Evolutionary conservation across 108 stramenopile genomes (phyloP), one percentile per base, ranked within the genome.

Genomic region (Aurantiochytrium sp.): DNA sequence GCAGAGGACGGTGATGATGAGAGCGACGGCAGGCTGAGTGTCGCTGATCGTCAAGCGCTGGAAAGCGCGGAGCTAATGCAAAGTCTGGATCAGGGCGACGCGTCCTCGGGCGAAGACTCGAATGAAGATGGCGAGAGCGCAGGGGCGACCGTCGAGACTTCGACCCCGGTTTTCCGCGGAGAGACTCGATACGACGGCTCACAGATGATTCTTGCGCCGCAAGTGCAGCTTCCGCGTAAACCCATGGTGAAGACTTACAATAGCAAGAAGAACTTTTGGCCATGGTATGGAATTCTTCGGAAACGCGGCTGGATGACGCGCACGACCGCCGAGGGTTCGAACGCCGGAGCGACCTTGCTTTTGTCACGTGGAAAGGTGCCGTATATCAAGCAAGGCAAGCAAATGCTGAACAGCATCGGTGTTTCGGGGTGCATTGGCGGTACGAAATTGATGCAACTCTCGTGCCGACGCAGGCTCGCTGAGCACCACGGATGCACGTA

Each of bases 391-490:
- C 8, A 55, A 83, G 76, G 76, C 51, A 83, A 83, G 28, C 76
- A 83, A 83, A 83, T 83, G 76, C 76, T 83, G 43, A 83, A 83
- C 76, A 83, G 76, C 23, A 83, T 83, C 45, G 76, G 76, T 16
- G 51, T 83, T 6, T 83, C 76, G 19, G 76, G 76, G n/a, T 83
- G 76, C 76, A 83, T 83, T 35, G 76, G 76, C n/a, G 76, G 76
- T 12, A 45, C 76, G 3, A 83, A 83, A 45, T 18, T 83, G 28
- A 53, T 53, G 45, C 76, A 83, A 23, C 51, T 83, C 3, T 43
- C 45, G n/a, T 83, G 76, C n/a, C 45, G 76, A 6, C 45, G 28
- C n/a, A 12, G 10, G 4, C 76, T 83, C 4, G 76, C 76, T 3
- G 45, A 47, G 49, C 76, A 53, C 45, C 51, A 53, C 23, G 76